Percentiles rank a stretch among this genome's conserved stretches.
phyloP scores from a whole-genome alignment of 208 protist genomes.

The Tritrichomonas musculus region DNA sequence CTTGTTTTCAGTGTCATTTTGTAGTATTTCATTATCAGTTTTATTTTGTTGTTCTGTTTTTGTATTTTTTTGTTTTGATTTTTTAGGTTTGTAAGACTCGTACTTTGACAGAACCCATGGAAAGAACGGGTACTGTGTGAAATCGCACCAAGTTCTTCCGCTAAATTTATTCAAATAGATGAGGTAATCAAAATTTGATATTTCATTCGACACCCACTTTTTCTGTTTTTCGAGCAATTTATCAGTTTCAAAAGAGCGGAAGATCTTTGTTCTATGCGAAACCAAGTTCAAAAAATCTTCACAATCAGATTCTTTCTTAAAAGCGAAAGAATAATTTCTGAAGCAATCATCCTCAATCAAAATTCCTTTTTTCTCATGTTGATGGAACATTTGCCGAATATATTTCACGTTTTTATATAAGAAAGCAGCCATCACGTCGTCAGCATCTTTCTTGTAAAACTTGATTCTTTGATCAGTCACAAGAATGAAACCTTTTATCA shows the following conservation, averaged over 20 bases:
- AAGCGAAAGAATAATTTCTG: neutral
- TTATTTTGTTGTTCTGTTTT: too few species aligned
- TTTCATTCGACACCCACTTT: neutral
- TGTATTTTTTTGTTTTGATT: too few species aligned
- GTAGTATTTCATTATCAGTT: too few species aligned
- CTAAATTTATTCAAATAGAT: neutral
- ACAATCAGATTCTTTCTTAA: neutral
- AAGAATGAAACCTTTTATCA: neutral
- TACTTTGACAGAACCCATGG: neutral
- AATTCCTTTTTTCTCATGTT: neutral
- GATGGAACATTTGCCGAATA: neutral
- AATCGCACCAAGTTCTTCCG: neutral
- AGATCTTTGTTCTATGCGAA: neutral
- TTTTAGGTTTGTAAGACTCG: neutral
- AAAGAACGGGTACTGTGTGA: neutral
- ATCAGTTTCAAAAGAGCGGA: neutral
- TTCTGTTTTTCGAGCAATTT: neutral
- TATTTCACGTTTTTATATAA: neutral
- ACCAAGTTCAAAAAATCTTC: neutral
- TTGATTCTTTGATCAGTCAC: neutral
- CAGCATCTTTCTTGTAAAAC: neutral
- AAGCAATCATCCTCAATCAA: neutral
- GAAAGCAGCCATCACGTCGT: neutral
- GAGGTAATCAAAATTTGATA: slow-evolving; percentile 19
- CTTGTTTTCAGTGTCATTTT: too few species aligned